Evolutionary conservation across 2,329 filamentous ascomycete species (phyloP), one percentile per base, ranked within the genome.

Genomic region (Parafenestella ontariensis): DNA sequence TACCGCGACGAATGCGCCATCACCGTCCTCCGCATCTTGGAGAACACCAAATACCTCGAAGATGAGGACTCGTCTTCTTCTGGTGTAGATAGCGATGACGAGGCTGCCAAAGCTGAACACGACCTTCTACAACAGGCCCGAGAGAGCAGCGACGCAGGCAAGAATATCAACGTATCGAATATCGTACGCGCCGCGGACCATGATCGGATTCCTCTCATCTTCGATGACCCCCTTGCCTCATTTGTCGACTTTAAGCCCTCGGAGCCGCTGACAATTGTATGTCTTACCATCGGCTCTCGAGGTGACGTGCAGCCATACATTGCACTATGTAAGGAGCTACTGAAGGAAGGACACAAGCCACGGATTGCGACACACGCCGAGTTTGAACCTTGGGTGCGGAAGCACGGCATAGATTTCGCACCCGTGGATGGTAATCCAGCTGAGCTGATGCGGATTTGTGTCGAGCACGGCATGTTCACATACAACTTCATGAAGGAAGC

Each of bases 221-320:
- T 97, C 64, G 95, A 98, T 69, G 94, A 98, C 66, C 88, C 91
- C 8, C 87, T 89, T 62, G 90, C 91, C 4, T 96, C 93, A 0
- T 89, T 96, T 53, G 83, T 96, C 59, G 92, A 95, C 63, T 96
- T 97, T 78, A 96, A 96, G 76, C 94, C 95, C 0, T 78, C 86
- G 1, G 83, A 91, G 64, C 82, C 93, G 2, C 80, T 99, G 72
- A 88, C 83, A 18, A 90, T 99, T 55, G 96, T 94, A 1, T 99
- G 95, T 72, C 80, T 99, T 33, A 99, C 95, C 0, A 99, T 99
- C 59, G 95, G 95, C 15, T 97, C 94, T 11, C 85, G 95, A 54
- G 95, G 95, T 21, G 95, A 99, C 72, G 94, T 99, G 3, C 95
- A 99, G 73, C 95, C 95, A 0, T 99, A 98, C 73, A 98, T 99